Conservation (phyloP, 2,329 filamentous ascomycete genomes). For the Plectosphaerella sp. region DNA sequence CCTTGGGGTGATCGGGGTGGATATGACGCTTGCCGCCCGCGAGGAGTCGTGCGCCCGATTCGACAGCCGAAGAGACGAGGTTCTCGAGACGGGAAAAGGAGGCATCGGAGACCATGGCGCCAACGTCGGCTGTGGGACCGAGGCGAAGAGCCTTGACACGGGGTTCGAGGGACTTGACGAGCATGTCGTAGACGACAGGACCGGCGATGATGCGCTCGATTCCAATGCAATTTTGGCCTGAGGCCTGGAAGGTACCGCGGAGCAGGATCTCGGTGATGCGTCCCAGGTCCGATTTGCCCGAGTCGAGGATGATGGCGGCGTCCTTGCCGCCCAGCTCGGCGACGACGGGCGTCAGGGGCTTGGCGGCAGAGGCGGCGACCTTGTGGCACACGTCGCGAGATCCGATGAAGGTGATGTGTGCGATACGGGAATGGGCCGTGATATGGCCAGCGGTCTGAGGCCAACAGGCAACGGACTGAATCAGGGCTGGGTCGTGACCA, state of each 20-base stretch:
- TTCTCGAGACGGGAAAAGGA: constrained; percentile 72
- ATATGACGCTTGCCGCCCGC: constrained; percentile 68
- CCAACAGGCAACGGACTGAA: constrained; percentile 86
- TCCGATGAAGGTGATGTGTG: constrained; percentile 94
- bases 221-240: constrained; percentile 96
- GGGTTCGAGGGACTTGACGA: constrained; percentile 67
- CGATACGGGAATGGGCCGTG: constrained; percentile 78
- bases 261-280: constrained; percentile 80
- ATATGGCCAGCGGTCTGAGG: constrained; percentile 75
- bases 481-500: constrained; percentile 74
- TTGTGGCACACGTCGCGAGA: constrained; percentile 81
- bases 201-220: constrained; percentile 88
- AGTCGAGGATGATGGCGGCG: constrained; percentile 83
- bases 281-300: constrained; percentile 59
- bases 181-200: constrained; percentile 67
- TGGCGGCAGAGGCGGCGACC: constrained; percentile 82
- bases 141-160: constrained; percentile 71
- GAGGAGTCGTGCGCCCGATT: constrained; percentile 73
- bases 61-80: constrained; percentile 73
- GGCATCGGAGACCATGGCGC: constrained; percentile 80
- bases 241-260: constrained; percentile 89
- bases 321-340: constrained; percentile 96
- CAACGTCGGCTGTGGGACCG: constrained; percentile 76
- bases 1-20: constrained; percentile 70
- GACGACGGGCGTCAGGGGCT: constrained; percentile 78